Evolutionary conservation across 2,329 filamentous ascomycete species (phyloP).

Genomic region (Atkinsonella hypoxylon): DNA sequence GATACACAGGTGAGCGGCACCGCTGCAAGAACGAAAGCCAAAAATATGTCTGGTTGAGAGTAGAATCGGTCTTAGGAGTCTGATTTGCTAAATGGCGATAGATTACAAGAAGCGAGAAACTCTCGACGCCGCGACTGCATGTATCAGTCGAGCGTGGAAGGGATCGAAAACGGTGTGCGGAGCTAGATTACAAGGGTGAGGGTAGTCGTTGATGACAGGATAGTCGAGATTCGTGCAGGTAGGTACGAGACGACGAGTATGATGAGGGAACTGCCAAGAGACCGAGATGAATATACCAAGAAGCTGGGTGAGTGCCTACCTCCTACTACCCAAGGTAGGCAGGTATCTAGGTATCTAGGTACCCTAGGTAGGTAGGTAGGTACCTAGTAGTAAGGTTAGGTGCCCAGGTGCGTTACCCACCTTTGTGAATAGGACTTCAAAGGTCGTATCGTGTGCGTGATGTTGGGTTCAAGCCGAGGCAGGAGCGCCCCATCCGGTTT

Average conservation of each 20-base stretch:
- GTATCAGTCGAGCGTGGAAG: neutral
- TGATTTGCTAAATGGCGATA: constrained; percentile 1
- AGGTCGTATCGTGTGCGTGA: neutral
- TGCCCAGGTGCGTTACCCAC: too few relatives aligned
- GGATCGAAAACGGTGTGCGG: neutral
- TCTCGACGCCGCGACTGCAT: neutral
- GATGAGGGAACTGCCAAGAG: neutral
- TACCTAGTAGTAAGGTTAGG: too few relatives aligned
- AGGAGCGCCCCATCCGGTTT: neutral
- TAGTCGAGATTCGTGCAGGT: neutral
- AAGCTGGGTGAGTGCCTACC: neutral
- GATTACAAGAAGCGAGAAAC: constrained; percentile 2
- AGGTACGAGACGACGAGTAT: neutral
- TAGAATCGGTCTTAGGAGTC: neutral
- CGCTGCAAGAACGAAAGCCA: neutral
- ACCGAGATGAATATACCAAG: neutral
- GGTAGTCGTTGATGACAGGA: neutral
- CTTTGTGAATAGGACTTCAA: neutral
- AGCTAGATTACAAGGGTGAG: neutral
- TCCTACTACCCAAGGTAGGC: too few relatives aligned
- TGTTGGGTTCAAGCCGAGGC: neutral
- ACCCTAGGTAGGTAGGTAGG: too few relatives aligned
- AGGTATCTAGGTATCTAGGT: too few relatives aligned
- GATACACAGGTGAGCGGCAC: constrained; percentile 1
- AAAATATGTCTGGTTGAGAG: neutral